Evolutionary conservation across 2,329 filamentous ascomycete genomes (phyloP), one percentile per base, ranked within the genome.

Genomic region (Cladophialophora yegresii): DNA sequence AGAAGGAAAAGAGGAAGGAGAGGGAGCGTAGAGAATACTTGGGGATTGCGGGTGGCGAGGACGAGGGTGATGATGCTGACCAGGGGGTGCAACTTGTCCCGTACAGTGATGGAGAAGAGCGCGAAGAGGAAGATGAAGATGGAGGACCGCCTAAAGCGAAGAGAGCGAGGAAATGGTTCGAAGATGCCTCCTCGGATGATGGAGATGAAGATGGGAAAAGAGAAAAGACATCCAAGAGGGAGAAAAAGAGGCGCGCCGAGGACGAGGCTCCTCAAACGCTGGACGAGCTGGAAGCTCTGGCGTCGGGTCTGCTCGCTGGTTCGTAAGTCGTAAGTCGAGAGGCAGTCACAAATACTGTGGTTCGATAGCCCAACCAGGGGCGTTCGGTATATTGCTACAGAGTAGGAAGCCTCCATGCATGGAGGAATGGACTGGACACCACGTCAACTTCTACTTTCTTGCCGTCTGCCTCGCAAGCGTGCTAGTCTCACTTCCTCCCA

Each of bases 251-350:
- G 9, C 65, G 70, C 33, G 63, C 65, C 16, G 54, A 66, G 20
- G 66, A 65, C 22, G 71, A 75, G n/a, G 12, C n/a, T 33, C 70
- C 70, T 3, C 72, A 79, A 64, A 81, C 79, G n/a, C 62, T 81
- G 71, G 78, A 78, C 64, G 79, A 81, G 73, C 68, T 81, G 72
- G 79, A 81, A 69, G 76, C 78, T 58, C 66, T 81, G 73, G 79
- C 79, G 58, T 78, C 75, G 64, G 79, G 78, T 10, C 69, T 81
- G 61, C 71, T 81, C 26, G 67, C 68, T 28, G 50, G 33, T 10
- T 49, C 43, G 20, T 51, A 22, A 36, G 12, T 32, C 23, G 2
- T 43, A n/a, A 4, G 12, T 3, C 40, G 10, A 8, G 3, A 3
- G 40, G 12, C 40, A 43, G n/a, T n/a, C 40, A 12, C 26, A 28